Base-by-base conservation (phyloP, 1,139 yeast genomes). In the Blastobotrys malaysiensis region DNA sequence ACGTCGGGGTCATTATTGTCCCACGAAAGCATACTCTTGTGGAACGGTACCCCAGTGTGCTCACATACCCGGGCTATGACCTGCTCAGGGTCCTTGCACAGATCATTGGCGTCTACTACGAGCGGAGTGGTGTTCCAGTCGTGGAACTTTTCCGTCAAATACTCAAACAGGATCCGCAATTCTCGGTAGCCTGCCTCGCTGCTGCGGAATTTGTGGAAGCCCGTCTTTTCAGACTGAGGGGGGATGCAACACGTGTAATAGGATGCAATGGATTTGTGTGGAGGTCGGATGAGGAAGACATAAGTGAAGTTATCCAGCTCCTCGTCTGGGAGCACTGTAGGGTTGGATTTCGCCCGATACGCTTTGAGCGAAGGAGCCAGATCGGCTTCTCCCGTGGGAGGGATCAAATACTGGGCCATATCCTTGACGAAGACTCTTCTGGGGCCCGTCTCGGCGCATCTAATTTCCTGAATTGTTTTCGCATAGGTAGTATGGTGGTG, bases 191-290 rank as follows among this genome's bases (percentile, higher is more conserved):
- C 69, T 5, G 67, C 68, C 49, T 66, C 69, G 13, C 55, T 53
- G 16, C 60, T 57, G 13, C 64, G 51, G 51, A 60, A 66, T 52
- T 60, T 61, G 45, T 63, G 62, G 52, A 66, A 66, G 21, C 68
- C 69, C 9, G 69, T 66, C 43, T 56, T 58, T 45, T 59, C 60
- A 7, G 58, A 55, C 20, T 57, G 61, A 2, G 68, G 69, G 16
- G 68, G 69, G 11, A 62, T 62, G 52, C 69, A 65, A 53, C 68
- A 62, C 45, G 63, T 58, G 57, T 63, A 65, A 57, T 66, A 66
- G 16, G 67, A 63, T 5, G 69, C 67, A 27, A 66, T 61, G 6
- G 69, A 59, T 47, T 62, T 54, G 52, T 65, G 68, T 1, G 69
- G 69, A 9, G 69, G 57, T 13, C 69, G 58, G 27, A 66, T 61